Base-by-base conservation (phyloP, 116 monocot genomes). In the Zostera marina region DNA sequence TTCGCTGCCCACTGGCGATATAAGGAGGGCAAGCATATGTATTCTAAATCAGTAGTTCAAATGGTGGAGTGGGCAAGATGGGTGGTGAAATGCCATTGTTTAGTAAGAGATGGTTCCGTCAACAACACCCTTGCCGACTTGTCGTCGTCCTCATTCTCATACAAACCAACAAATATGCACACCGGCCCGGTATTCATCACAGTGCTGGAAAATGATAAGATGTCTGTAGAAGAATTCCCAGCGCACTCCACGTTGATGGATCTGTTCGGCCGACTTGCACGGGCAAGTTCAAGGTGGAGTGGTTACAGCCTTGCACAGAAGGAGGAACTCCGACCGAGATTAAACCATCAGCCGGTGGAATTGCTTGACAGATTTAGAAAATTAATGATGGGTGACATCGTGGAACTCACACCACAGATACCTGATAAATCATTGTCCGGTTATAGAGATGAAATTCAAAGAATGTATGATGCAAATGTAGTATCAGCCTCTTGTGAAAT, bases 1-100 rank as follows among this genome's bases (percentile, higher is more conserved):
- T 84, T 87, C 58, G 93, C 93, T 40, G 88, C 93, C 5, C 93
- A 93, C 59, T 93, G 93, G 93, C 78, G 88, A 52, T 93, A 93
- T 64, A 93, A 93, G 46, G 93, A 93, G 69, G 88, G 93, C 19
- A 79, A 79, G 17, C 79, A 68, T 52, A 67, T 70, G 75, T 74
- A 88, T 47, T 71, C 86, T 0, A 73, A 84, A 5, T 93, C 79
- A 49, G 71, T 93, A 20, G 81, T 78, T 7, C 87, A 88, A 51
- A 88, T 88, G 93, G 88, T 93, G 39, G 81, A 93, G 54, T 93
- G 93, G 93, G 93, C 79, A 14, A 78, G 84, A 65, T 93, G 84
- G 84, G 88, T 88, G 13, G 46, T 82, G 25, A 71, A 69, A 10
- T 86, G 86, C 86, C 91, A 80, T 53, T 91, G 85, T 23, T 81